Evolutionary conservation across 2,329 filamentous ascomycete genomes (phyloP), one percentile per base, ranked within the genome.

Genomic region (Neonectria punicea): DNA sequence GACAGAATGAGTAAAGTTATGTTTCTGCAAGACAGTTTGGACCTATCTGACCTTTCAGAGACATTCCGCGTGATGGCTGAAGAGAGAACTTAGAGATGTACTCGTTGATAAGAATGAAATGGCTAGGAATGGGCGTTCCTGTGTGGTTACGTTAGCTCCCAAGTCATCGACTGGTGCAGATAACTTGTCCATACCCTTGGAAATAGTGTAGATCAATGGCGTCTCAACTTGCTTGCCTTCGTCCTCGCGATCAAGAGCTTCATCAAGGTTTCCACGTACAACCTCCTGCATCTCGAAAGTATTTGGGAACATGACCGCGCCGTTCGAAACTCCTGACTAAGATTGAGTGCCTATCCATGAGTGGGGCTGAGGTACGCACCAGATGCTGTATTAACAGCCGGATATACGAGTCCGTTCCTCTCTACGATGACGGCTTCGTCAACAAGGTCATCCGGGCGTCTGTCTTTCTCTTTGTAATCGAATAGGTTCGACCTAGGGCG

Each of bases 221-320:
- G 20, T 58, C 7, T 70, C 66, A 20, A 62, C 43, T 25, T 53
- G 2, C 9, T 53, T 7, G 16, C 65, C 66, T 14, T 57, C 39
- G 0, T 67, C 67, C 18, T 60, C n/a, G 6, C 63, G 62, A 41
- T 71, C 70, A 32, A 70, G 59, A 39, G 28, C 10, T 2, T 71
- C 53, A 41, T 71, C 69, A 46, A 67, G 58, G 47, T 67, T 63
- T 44, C 30, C 44, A 4, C 70, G 66, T 2, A 68, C 14, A 10
- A 54, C 20, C 39, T 70, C 69, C 14, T 72, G 69, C 66, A 66
- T 64, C 49, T 53, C 61, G n/a, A 70, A 70, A 2, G 70, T 71
- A 44, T 72, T 70, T 5, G 70, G 70, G n/a, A 58, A 70, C 69
- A 71, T 68, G 34, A 63, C 34, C 2, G 64, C 67, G 18, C 70